Evolutionary conservation across 306 rosid genomes (phyloP).

Genomic region (Cucurbita ficifolia): DNA sequence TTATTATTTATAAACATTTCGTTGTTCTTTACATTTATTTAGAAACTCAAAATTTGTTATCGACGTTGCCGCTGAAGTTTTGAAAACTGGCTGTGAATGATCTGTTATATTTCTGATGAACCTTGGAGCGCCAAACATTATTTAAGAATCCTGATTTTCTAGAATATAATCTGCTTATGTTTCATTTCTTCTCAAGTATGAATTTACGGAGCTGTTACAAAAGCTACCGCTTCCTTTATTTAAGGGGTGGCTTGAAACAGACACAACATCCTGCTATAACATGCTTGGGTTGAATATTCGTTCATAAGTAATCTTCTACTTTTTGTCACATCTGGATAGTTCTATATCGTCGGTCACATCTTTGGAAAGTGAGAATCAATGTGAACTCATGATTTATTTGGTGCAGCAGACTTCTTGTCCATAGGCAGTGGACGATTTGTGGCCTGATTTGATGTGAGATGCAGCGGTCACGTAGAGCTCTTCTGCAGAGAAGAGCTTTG

Average conservation of each 20-base stretch:
- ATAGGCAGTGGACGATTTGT: not conserved
- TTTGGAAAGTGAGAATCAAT: not conserved
- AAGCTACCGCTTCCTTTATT: not conserved
- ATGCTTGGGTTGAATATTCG: not conserved
- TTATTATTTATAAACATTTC: not conserved
- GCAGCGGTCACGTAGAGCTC: slow-evolving; percentile 11
- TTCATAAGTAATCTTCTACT: not conserved
- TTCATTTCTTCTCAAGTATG: not conserved
- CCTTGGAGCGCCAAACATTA: not conserved
- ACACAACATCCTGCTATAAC: not conserved
- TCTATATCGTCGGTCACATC: not conserved
- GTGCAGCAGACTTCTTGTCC: not conserved
- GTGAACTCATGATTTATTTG: not conserved
- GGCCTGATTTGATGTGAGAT: slow-evolving; percentile 11
- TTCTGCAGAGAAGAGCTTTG: slow-evolving; percentile 10
- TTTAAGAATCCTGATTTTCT: not conserved
- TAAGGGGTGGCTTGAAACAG: not conserved
- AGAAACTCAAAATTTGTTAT: not conserved
- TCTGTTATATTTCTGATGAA: not conserved
- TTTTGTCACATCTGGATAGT: not conserved
- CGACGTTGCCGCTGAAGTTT: not conserved
- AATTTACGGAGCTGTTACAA: not conserved
- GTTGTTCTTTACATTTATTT: not conserved
- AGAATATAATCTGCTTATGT: not conserved
- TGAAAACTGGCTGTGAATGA: not conserved